Base-by-base conservation (phyloP, 805 yeast species). In the Lipomyces sp. region DNA sequence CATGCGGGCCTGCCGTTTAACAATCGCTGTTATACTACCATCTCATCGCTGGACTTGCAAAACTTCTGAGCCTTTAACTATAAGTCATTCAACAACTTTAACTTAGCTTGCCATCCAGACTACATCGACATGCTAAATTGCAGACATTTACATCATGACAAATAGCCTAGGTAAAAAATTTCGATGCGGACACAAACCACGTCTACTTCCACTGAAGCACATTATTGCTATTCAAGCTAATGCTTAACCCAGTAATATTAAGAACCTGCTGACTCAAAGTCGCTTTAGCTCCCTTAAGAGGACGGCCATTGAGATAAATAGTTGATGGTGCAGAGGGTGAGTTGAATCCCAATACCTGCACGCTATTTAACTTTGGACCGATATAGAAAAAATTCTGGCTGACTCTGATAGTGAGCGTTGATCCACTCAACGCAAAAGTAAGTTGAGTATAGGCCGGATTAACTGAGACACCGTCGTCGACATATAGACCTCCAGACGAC, bases 391-490 rank as follows among this genome's bases (percentile, higher is more conserved):
- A 2, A 2, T 24, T 6, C 54, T 7, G 0, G 33, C n/a, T 51
- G 34, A 24, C 15, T 51, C 10, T 15, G 54, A 24, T 51, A 1
- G 54, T n/a, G 7, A 24, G 54, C 6, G 33, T 51, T 30, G 10
- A 24, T 4, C 54, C 54, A 11, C 33, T 51, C 54, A 51, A 15
- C 3, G 18, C 6, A 32, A 51, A 51, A n/a, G 33, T 6, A 1
- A 51, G 54, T 32, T 29, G 54, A 32, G 33, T 51, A 18, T 18
- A 6, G 2, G 18, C 8, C 24, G 33, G 29, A 51, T 32, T 30
- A 33, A 55, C 39, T 0, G 91, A 81, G 71, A 87, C 89, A 13
- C 93, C 94, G 76, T 90, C 96, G 75, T 90, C 96, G 53, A 88
- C 76, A 73, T 89, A 90, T 42, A 90, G 74, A 4, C 76, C 73